Evolutionary conservation across 192 early-diverging fungal species (phyloP), one percentile per base, ranked within the genome.

Genomic region (Irineochytrium annulatum): DNA sequence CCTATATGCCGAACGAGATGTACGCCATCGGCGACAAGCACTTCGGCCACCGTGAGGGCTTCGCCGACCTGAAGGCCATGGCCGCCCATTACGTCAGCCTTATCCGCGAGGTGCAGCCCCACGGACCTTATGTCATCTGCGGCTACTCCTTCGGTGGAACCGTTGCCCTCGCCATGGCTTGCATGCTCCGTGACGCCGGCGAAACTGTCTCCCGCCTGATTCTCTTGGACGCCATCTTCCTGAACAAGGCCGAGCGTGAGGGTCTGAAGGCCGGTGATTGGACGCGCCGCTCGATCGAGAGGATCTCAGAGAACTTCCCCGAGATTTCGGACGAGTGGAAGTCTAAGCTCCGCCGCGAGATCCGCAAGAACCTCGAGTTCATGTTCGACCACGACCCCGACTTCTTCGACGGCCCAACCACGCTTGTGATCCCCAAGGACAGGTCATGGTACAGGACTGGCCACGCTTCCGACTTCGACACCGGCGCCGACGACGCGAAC

Each of bases 1-100:
- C 46, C n/a, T 52, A 52, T 35, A 11, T 61, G 17, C 26, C 20
- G 20, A 52, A 34, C 30, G 29, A 27, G 28, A 52, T 32, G 14
- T 61, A 61, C 59, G 59, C 29, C 13, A 48, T 61, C 46, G 59
- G 29, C 8, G 34, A 61, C 48, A 27, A 17, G 34, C 59, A 52
- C 20, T n/a, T 61, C 30, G 59, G 59, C 8, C 17, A 4, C 17
- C 41, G 24, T 29, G 34, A 61, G n/a, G 22, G 34, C 28, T 61
- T 52, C 34, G 28, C 13, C 29, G 28, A 16, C 17, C 19, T 61
- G 19, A 51, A 14, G 31, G 59, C 48, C 20, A 61, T 61, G 59
- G 59, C 59, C 16, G 11, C 16, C 14, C 48, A 61, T 28, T 52
- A 61, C 48, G 30, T 61, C 46, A 32, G 14, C 30, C 48, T 61